Conservation (phyloP, 768 basidiomycete genomes). For the Naematelia aurantialba region DNA sequence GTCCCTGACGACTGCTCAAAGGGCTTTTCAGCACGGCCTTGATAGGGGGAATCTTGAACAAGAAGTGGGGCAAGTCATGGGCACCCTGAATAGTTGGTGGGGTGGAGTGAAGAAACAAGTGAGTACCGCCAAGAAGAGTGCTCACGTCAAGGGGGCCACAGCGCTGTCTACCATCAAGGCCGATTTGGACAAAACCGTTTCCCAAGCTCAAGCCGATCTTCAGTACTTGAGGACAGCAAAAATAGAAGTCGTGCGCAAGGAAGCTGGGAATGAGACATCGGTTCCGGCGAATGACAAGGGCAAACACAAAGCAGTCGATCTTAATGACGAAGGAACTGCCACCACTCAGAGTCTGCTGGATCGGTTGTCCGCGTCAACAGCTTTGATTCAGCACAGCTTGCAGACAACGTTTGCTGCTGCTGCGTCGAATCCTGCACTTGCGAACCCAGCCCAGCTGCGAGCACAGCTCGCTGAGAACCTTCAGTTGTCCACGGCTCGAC, state of each 20-base stretch:
- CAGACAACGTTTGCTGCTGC: conserved; percentile 32
- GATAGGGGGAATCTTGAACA: conserved; percentile 59
- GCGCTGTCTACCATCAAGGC: conserved; percentile 39
- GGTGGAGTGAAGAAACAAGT: conserved; percentile 87
- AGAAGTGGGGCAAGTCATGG: conserved; percentile 82
- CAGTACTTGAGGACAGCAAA: conserved; percentile 41
- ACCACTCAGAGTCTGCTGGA: conserved; percentile 19
- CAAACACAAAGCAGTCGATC: conserved; percentile 25
- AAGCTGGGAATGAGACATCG: conserved; percentile 16
- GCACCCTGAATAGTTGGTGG: conserved; percentile 68
- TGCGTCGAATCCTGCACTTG: conserved; percentile 27
- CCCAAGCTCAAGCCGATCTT: conserved; percentile 47
- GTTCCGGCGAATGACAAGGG: conserved; percentile 40
- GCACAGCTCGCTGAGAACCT: conserved; percentile 39
- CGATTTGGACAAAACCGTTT: conserved; percentile 45
- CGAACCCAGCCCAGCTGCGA: conserved; percentile 30
- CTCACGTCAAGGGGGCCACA: conserved; percentile 33
- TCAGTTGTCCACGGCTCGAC: conserved; percentile 57
- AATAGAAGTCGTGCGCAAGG: conserved; percentile 42
- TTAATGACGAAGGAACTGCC: conserved; percentile 2
- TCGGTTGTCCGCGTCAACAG: conserved; percentile 31
- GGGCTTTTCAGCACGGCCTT: conserved; percentile 27
- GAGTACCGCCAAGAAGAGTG: conserved; percentile 29
- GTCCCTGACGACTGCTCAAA: conserved; percentile 13
- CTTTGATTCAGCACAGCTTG: conserved; percentile 31